phyloP scores from a whole-genome alignment of 352 stramenopile species.

The Globisporangium apiculatum region DNA sequence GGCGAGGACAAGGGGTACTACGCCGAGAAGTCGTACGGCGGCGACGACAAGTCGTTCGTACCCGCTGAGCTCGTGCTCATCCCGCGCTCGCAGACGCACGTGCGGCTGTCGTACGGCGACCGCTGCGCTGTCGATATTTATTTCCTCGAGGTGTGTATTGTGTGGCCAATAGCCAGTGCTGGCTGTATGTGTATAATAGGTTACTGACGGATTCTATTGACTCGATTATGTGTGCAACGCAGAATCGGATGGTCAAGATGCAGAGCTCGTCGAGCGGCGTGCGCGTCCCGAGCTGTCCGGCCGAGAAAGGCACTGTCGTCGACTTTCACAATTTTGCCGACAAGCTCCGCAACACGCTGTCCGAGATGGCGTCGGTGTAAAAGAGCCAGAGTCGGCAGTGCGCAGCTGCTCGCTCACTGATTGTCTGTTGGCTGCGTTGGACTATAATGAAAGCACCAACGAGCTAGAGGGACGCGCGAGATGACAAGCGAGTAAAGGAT shows the following conservation, averaged over 20 bases:
- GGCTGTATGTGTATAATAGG: neutral
- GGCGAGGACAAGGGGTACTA: conserved; percentile 84
- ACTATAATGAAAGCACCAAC: too few species aligned
- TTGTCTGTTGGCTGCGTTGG: too few species aligned
- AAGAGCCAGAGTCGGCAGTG: neutral
- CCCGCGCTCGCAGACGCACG: conserved; percentile 76
- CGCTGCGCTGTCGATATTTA: conserved; percentile 88
- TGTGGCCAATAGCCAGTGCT: neutral
- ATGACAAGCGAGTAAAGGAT: too few species aligned
- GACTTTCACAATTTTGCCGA: conserved; percentile 77
- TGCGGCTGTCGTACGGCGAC: conserved; percentile 78
- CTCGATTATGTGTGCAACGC: neutral
- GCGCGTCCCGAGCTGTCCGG: conserved; percentile 67
- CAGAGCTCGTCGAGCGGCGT: conserved; percentile 72
- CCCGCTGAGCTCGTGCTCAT: conserved; percentile 79
- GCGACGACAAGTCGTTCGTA: conserved; percentile 84
- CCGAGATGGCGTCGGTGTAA: conserved; percentile 81
- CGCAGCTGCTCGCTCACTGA: too few species aligned
- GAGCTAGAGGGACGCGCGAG: too few species aligned
- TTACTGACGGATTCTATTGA: neutral
- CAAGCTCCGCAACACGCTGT: conserved; percentile 76
- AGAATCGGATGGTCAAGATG: conserved; percentile 84
- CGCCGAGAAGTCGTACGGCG: conserved; percentile 76
- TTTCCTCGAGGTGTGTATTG: conserved; percentile 71
- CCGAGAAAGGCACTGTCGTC: conserved; percentile 60